These are phyloP conservation scores for Malassezia equina DNA, from an alignment of 1,284 basidiomycete species.

Conservation along the genomic window DNA sequence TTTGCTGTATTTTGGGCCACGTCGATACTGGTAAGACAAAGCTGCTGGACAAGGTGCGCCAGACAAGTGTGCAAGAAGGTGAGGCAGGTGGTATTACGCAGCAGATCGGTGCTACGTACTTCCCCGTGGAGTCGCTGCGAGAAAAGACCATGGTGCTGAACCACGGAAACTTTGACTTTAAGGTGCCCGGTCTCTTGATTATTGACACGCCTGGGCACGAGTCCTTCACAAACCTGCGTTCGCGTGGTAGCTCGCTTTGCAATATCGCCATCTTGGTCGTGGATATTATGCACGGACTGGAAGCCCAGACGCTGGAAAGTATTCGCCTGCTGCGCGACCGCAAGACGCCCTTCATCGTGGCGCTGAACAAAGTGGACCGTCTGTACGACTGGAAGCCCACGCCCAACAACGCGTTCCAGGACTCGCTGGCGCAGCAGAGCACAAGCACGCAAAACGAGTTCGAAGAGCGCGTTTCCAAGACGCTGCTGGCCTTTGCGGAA, in stretches of 20 bases:
- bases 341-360: slow-evolving; percentile 98
- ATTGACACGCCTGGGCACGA: slow-evolving; percentile 99
- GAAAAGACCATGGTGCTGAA: slow-evolving; percentile 86
- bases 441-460: slow-evolving; percentile 79
- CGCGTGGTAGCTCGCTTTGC: slow-evolving; percentile 90
- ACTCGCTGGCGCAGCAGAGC: slow-evolving; percentile 77
- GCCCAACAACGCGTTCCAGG: slow-evolving; percentile 82
- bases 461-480: slow-evolving; percentile 74
- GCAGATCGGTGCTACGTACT: slow-evolving; percentile 99
- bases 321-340: slow-evolving; percentile 81
- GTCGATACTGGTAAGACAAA: slow-evolving; percentile 99
- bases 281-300: slow-evolving; percentile 98
- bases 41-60: slow-evolving; percentile 96
- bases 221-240: slow-evolving; percentile 94
- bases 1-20: slow-evolving; percentile 98
- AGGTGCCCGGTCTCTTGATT: slow-evolving; percentile 87
- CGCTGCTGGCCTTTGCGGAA: slow-evolving; percentile 86
- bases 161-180: slow-evolving; percentile 77
- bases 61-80: slow-evolving; percentile 98
- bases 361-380: slow-evolving; percentile 99
- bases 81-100: slow-evolving; percentile 99
- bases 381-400: slow-evolving; percentile 89
- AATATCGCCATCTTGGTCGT: slow-evolving; percentile 99
- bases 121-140: slow-evolving; percentile 92
- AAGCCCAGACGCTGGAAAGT: slow-evolving; percentile 93